phyloP scores from a whole-genome alignment of 2,329 filamentous ascomycete genomes.

The Penicillium sp. region DNA sequence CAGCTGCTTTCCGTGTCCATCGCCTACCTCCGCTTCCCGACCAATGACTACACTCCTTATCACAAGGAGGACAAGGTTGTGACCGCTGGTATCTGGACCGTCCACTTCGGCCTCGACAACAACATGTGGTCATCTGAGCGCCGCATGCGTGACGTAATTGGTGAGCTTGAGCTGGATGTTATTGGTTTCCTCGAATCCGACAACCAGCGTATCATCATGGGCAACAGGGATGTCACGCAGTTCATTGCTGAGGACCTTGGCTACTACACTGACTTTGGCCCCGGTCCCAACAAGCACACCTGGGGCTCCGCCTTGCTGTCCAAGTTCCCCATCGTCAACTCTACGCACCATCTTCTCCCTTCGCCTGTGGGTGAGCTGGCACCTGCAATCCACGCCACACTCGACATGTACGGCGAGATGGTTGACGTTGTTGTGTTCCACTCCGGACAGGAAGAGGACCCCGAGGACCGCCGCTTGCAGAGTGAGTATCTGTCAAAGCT shows the following conservation, averaged over 20 bases:
- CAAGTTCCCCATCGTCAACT: constrained; percentile 97
- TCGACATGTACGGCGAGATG: constrained; percentile 84
- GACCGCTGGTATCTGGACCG: constrained; percentile 97
- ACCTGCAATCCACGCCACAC: constrained; percentile 92
- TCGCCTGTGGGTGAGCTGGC: constrained; percentile 92
- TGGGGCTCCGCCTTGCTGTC: constrained; percentile 92
- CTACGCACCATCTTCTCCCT: constrained; percentile 90
- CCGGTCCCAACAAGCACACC: constrained; percentile 97
- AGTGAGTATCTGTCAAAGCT: constrained; percentile 79
- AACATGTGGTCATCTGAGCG: constrained; percentile 98
- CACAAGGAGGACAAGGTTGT: constrained; percentile 82
- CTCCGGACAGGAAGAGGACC: constrained; percentile 95
- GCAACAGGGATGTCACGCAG: constrained; percentile 93
- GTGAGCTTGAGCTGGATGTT: constrained; percentile 95
- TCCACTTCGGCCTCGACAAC: constrained; percentile 96
- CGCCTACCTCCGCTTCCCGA: constrained; percentile 87
- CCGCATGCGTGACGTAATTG: constrained; percentile 85
- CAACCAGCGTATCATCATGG: constrained; percentile 97
- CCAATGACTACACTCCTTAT: constrained; percentile 86
- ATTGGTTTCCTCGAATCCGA: constrained; percentile 93
- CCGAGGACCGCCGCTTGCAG: constrained; percentile 84
- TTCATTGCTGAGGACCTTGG: constrained; percentile 93
- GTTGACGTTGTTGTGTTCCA: constrained; percentile 98
- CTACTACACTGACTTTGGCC: constrained; percentile 98
- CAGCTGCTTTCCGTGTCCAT: constrained; percentile 77